Conservation (phyloP, 495 filamentous ascomycete genomes). For the Neurospora intermedia region DNA sequence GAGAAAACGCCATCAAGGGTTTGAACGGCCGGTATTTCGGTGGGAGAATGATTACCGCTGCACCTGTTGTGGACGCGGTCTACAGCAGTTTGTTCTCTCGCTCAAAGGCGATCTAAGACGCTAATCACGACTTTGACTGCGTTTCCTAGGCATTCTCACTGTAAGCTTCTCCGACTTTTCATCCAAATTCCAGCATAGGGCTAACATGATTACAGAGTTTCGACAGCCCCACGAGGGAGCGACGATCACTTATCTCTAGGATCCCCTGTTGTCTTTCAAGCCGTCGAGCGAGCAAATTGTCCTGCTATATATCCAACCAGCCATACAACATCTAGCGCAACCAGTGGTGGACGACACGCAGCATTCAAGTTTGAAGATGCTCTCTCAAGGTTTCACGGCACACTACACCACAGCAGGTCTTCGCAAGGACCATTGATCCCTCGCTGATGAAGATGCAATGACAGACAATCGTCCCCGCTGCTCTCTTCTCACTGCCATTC, state of each 20-base stretch:
- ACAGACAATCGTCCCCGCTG: background rate
- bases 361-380: background rate
- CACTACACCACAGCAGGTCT: background rate
- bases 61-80: conserved; percentile 93
- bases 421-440: background rate
- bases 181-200: too few relatives aligned
- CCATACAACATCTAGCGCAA: background rate
- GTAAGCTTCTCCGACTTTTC: conserved; percentile 11
- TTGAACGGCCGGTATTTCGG: conserved; percentile 95
- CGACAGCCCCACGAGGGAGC: background rate
- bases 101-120: conserved; percentile 57
- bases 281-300: background rate
- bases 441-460: background rate
- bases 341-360: background rate
- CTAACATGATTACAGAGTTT: background rate
- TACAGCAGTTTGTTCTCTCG: conserved; percentile 95
- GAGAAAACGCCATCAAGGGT: conserved; percentile 94
- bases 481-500: background rate
- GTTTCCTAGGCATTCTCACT: conserved; percentile 28
- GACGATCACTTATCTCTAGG: background rate
- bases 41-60: conserved; percentile 77
- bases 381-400: background rate
- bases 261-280: background rate
- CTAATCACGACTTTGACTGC: conserved; percentile 38
- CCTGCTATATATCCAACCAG: background rate